Base-by-base conservation (phyloP, 257 asterid genomes). In the Osmanthus fragrans region DNA sequence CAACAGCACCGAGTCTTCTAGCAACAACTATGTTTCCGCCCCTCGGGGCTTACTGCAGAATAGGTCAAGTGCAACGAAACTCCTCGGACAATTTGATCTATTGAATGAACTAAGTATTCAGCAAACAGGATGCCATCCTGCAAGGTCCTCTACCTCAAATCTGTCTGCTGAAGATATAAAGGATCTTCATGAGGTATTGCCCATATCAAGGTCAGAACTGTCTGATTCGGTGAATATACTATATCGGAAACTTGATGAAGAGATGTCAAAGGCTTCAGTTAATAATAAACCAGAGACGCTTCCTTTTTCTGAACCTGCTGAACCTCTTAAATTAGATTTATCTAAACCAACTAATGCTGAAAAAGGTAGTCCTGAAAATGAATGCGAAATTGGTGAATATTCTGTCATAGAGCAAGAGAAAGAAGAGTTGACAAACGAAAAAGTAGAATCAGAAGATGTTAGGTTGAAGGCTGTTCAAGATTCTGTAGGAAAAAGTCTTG, bases 111-210 rank as follows among this genome's bases (percentile, higher is more conserved):
- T 75, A 65, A 77, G 80, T 64, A 80, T 88, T 78, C 79, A 77
- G 33, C 88, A 91, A 70, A 75, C 86, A 21, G 94, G 85, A 84
- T 92, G 97, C 71, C 84, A 89, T 70, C 98, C 98, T 71, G 79
- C 87, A 25, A 85, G 81, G 75, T 68, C 90, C 45, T 68, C 91
- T 37, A 33, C 71, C 60, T 82, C 88, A n/a, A 71, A 60, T 80
- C 84, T 74, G 81, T 72, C 97, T 67, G 23, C 68, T 18, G 98
- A 92, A 77, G 88, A 84, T 64, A 77, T 88, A 69, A 93, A 93
- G 84, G 97, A 91, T 77, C 96, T 91, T 81, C 98, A 92, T 73
- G 98, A 96, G 86, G 85, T 93, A 81, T 85, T 91, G 81, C 93
- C 94, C 4, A 16, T 49, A 42, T 76, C 88, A 56, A 89, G 76